Conservation (phyloP, 2,329 filamentous ascomycete species). For the Colletotrichum falcatum region DNA sequence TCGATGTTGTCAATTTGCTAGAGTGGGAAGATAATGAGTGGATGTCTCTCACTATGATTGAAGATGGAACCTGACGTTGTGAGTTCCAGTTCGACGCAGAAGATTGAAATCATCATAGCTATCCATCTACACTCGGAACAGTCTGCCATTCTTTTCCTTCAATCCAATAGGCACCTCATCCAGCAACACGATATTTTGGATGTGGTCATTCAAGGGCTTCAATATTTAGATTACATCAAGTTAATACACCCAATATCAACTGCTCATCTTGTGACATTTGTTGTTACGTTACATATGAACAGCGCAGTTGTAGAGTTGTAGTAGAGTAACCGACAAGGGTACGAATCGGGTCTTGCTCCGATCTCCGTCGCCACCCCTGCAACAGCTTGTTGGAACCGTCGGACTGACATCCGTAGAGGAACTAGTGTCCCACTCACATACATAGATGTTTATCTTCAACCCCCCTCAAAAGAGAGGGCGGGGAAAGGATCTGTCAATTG, state of each 20-base stretch:
- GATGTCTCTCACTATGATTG: constrained; percentile 32
- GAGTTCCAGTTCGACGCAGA: background rate
- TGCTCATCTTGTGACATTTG: background rate
- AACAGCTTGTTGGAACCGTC: background rate
- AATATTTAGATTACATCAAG: too few relatives aligned
- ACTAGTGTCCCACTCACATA: constrained; percentile 17
- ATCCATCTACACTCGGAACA: background rate
- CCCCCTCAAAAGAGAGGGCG: background rate
- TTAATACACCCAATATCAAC: background rate
- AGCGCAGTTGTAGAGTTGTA: background rate
- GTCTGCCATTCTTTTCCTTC: background rate
- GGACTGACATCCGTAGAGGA: background rate
- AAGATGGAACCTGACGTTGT: background rate
- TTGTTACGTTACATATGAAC: background rate
- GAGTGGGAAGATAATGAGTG: constrained; percentile 36
- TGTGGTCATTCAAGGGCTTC: background rate
- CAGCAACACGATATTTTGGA: background rate
- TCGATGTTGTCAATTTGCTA: constrained; percentile 34
- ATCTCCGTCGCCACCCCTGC: background rate
- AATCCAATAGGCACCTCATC: too few relatives aligned
- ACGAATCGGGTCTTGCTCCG: background rate
- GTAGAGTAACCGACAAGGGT: background rate
- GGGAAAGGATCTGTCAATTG: constrained; percentile 8
- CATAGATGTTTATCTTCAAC: constrained; percentile 1
- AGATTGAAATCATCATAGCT: background rate